These are phyloP conservation scores for Inonotus obliquus DNA, from an alignment of 1,284 basidiomycete genomes.

Conservation along the genomic window DNA sequence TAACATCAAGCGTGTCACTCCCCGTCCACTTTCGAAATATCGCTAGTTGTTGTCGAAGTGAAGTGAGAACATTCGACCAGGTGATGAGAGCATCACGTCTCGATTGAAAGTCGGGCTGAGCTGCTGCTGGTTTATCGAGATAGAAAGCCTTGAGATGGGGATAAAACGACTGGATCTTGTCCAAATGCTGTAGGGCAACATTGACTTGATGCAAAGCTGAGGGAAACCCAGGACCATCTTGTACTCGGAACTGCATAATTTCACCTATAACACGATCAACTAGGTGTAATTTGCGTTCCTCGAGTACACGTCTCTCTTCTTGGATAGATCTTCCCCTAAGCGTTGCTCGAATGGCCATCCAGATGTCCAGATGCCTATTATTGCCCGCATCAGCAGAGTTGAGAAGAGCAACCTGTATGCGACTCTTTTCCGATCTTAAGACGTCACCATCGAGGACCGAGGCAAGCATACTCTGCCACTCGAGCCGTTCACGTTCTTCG, in stretches of 20 bases:
- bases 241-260: slow-evolving; percentile 67
- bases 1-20: slow-evolving; percentile 85
- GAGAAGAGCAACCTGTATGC: slow-evolving; percentile 74
- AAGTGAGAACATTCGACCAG: slow-evolving; percentile 82
- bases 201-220: slow-evolving; percentile 70
- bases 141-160: slow-evolving; percentile 80
- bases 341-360: slow-evolving; percentile 89
- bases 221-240: slow-evolving; percentile 40
- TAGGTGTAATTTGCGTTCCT: slow-evolving; percentile 75
- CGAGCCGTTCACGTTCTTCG: slow-evolving; percentile 78
- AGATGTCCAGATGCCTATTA: slow-evolving; percentile 65
- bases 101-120: slow-evolving; percentile 62
- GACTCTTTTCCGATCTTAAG: slow-evolving; percentile 86
- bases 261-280: slow-evolving; percentile 86
- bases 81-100: slow-evolving; percentile 85
- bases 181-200: slow-evolving; percentile 71
- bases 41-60: slow-evolving; percentile 71
- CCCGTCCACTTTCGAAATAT: slow-evolving; percentile 90
- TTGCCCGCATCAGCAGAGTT: slow-evolving; percentile 66
- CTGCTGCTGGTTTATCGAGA: slow-evolving; percentile 69
- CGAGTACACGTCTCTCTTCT: slow-evolving; percentile 79
- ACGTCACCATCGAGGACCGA: slow-evolving; percentile 93
- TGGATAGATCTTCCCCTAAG: slow-evolving; percentile 76
- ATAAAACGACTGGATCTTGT: slow-evolving; percentile 84
- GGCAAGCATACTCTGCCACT: slow-evolving; percentile 93